These are phyloP conservation scores for Colletotrichum gigasporum DNA, from an alignment of 2,329 filamentous ascomycete genomes.

Conservation along the genomic window DNA sequence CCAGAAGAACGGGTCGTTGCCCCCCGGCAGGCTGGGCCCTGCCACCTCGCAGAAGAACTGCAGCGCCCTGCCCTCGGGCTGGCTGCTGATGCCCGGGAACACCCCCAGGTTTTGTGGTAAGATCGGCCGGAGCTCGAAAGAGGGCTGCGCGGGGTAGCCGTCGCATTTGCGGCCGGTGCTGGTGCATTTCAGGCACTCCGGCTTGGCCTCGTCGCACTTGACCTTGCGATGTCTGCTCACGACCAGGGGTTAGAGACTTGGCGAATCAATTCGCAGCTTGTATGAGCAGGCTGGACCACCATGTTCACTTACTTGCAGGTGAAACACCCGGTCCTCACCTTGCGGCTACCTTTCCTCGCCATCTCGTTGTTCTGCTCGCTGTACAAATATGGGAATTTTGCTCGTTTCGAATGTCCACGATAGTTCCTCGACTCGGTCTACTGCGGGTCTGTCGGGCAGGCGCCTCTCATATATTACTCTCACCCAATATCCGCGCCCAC, in stretches of 20 bases:
- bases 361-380: too few species aligned
- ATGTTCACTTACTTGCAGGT: constrained; percentile 62
- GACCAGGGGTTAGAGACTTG: not conserved
- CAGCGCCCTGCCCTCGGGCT: constrained; percentile 7
- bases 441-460: too few species aligned
- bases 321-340: constrained; percentile 59
- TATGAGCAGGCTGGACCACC: too few species aligned
- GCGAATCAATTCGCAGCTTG: too few species aligned
- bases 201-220: constrained; percentile 66
- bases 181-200: constrained; percentile 60
- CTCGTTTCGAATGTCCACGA: too few species aligned
- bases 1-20: constrained; percentile 48
- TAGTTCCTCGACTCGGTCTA: too few species aligned
- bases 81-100: not conserved
- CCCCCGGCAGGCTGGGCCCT: constrained; percentile 16
- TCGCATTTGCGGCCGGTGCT: constrained; percentile 66
- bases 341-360: constrained; percentile 50
- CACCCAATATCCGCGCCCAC: too few species aligned
- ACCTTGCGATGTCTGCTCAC: constrained; percentile 59
- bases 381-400: too few species aligned
- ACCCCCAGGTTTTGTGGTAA: not conserved
- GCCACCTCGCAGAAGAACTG: constrained; percentile 28
- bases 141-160: constrained; percentile 53
- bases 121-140: constrained; percentile 33
- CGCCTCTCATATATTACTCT: too few species aligned